Evolutionary conservation across 225 moss, liverwort and hornwort species (phyloP), one percentile per base, ranked within the genome.

Genomic region (Marchantia paleacea): DNA sequence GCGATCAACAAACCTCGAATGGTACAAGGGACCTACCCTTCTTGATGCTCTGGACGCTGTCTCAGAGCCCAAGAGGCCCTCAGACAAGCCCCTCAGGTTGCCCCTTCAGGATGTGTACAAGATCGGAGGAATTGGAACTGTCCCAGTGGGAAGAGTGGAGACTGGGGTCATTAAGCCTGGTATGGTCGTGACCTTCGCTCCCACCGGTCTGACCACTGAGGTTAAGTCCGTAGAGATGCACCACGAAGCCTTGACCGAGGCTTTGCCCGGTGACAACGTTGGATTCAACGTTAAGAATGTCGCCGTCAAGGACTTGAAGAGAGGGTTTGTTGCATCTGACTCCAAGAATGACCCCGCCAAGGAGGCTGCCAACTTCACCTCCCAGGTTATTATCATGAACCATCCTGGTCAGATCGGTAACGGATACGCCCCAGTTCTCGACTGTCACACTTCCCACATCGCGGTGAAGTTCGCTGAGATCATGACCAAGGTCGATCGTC

Each of bases 81-180:
- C 90, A 0, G 93, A 91, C 86, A 93, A 90, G 89, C 93, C 93
- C 0, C 77, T 93, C 49, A 81, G 91, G 24, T 52, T 93, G 26
- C 93, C 93, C 2, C 82, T 93, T 4, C 93, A 93, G 90, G 91
- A 93, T 57, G 90, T 93, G 30, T 93, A 91, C 88, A 90, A 93
- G 88, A 90, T 90, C 14, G 90, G 90, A 78, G 90, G 90, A 26
- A 90, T 90, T 84, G 90, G 90, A 82, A 90, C 90, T 69, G 90
- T 90, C 63, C 90, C 90, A 0, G 90, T 90, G 67, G 90, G 90
- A 14, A 78, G 87, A 51, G 90, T 90, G 63, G 90, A 90, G 84
- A 90, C 90, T 0, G 90, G 90, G 53, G 75, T 90, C 5, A 87
- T 90, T 66, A 90, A 90, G 85, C 90, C 90, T 39, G 90, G 90